Evolutionary conservation across 768 basidiomycete genomes (phyloP).

Genomic region (Lentinula edodes): DNA sequence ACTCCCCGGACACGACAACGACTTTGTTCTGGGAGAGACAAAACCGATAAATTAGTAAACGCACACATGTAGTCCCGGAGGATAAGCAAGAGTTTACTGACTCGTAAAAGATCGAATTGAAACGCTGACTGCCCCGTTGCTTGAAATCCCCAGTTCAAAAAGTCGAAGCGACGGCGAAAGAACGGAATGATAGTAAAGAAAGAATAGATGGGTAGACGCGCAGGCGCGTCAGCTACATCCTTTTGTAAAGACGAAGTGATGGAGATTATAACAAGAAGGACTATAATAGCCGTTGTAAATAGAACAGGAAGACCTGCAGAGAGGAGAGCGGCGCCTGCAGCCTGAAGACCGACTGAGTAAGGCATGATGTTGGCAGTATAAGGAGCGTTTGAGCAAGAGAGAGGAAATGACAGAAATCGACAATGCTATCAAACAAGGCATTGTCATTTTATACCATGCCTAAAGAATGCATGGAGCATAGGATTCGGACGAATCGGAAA

Average conservation of each 20-base stretch:
- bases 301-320: conserved; percentile 46
- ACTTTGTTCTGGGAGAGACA: conserved; percentile 53
- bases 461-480: neutral
- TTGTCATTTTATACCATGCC: conserved; percentile 3
- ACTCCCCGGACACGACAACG: conserved; percentile 71
- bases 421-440: conserved; percentile 1
- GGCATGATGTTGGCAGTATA: conserved; percentile 34
- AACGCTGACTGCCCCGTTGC: conserved; percentile 61
- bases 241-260: conserved; percentile 41
- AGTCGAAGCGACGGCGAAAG: conserved; percentile 66
- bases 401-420: neutral
- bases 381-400: conserved; percentile 28
- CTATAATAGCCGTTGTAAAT: conserved; percentile 41
- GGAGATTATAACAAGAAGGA: conserved; percentile 40
- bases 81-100: conserved; percentile 29
- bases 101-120: conserved; percentile 64
- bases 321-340: conserved; percentile 43
- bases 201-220: conserved; percentile 50
- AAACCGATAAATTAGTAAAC: conserved; percentile 10
- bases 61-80: conserved; percentile 7
- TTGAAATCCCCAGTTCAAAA: conserved; percentile 66
- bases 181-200: conserved; percentile 60
- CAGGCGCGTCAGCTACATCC: conserved; percentile 46
- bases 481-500: neutral
- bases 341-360: conserved; percentile 43